These are phyloP conservation scores for Plasmodium gonderi DNA, from an alignment of 169 alveolate species.

Conservation along the genomic window DNA sequence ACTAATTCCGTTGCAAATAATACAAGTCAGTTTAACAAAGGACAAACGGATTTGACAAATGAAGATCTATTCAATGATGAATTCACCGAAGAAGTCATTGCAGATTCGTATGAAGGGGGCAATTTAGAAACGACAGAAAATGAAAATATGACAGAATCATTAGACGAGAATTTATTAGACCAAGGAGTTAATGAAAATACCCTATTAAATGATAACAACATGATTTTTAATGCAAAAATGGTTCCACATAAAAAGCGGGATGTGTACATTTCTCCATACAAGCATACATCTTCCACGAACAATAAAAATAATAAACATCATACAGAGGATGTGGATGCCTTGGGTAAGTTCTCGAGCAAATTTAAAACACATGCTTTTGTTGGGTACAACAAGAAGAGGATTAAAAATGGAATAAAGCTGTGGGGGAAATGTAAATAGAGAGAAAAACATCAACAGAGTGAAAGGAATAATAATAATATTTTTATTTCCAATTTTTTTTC, in stretches of 20 bases:
- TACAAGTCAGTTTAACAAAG: neutral
- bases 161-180: constrained; percentile 1
- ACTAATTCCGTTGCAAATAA: neutral
- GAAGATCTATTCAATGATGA: constrained; percentile 14
- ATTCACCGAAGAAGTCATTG: neutral
- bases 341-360: neutral
- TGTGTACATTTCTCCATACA: constrained; percentile 26
- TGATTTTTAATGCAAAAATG: neutral
- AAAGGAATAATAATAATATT: neutral
- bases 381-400: too few relatives aligned
- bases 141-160: neutral
- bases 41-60: neutral
- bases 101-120: neutral
- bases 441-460: neutral
- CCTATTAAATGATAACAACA: constrained; percentile 16
- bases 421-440: neutral
- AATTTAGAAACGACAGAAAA: neutral
- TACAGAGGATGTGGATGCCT: neutral
- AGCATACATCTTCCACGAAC: neutral
- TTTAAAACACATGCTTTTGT: too few relatives aligned
- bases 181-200: constrained; percentile 52
- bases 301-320: neutral
- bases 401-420: neutral
- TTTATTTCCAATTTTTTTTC: neutral
- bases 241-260: constrained; percentile 50